A percentile compares a stretch with the other conserved stretches of the same genome.
phyloP scores from a whole-genome alignment of 805 yeast species.

The Lachancea lanzarotensis region DNA sequence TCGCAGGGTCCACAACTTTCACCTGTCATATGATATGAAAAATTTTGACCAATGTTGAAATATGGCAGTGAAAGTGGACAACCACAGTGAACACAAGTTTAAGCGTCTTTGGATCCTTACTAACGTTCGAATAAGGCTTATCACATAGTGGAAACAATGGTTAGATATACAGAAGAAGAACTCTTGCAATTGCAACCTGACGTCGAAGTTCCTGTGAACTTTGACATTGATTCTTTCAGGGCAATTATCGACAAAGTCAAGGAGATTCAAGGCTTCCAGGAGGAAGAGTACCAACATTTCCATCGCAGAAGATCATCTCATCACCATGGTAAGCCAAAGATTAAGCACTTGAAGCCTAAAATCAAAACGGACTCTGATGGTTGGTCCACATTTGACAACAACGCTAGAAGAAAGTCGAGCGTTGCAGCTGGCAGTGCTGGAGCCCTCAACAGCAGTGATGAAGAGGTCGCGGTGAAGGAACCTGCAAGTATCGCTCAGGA shows the following conservation, averaged over 20 bases:
- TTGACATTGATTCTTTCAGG: slow-evolving; percentile 58
- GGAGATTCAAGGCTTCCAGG: slow-evolving; percentile 36
- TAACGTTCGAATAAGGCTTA: too few relatives aligned
- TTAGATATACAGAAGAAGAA: slow-evolving; percentile 66
- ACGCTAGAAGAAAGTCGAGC: slow-evolving; percentile 19
- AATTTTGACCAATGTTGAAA: not conserved
- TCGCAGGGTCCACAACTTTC: not conserved
- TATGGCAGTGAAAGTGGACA: too few relatives aligned
- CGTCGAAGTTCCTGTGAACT: slow-evolving; percentile 55
- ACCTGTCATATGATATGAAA: not conserved
- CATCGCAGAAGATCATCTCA: slow-evolving; percentile 54
- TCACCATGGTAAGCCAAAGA: slow-evolving; percentile 42
- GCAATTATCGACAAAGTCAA: slow-evolving; percentile 61
- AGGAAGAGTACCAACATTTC: slow-evolving; percentile 36
- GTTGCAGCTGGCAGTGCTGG: slow-evolving; percentile 11
- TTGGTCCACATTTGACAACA: slow-evolving; percentile 64
- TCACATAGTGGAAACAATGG: slow-evolving; percentile 30
- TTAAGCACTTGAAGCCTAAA: slow-evolving; percentile 49
- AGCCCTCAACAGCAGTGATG: slow-evolving; percentile 31
- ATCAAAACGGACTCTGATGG: slow-evolving; percentile 68
- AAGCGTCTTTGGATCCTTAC: too few relatives aligned
- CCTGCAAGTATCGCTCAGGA: slow-evolving; percentile 38
- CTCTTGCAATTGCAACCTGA: slow-evolving; percentile 50
- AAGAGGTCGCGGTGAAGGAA: slow-evolving; percentile 41
- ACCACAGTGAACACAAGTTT: too few relatives aligned